Evolutionary conservation across 345 rosid genomes (phyloP), one percentile per base, ranked within the genome.

Genomic region (Eucalyptus guilfoylei): DNA sequence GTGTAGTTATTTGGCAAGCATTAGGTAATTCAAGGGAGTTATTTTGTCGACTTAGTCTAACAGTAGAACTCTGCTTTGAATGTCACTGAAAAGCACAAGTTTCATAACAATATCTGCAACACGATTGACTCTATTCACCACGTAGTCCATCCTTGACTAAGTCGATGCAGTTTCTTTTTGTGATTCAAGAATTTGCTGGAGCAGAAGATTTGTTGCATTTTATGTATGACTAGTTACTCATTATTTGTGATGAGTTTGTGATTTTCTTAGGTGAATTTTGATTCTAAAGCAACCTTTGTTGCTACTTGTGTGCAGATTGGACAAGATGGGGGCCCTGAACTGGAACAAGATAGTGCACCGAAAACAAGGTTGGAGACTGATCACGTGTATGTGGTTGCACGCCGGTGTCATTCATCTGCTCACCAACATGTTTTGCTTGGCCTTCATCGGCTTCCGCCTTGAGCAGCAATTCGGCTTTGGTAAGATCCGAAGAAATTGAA

Each of bases 391-490:
- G 90, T 97, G 99, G 99, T 91, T 97, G 91, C 99, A 97, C 40
- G 99, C 99, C 0, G 99, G 99, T 17, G 94, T 97, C 92, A 91
- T 97, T 87, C 99, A 97, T 94, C 94, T 97, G 87, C 94, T 96
- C 81, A 93, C 95, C 42, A 98, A 96, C 90, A 95, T 98, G 98
- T 89, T 96, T 92, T 96, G 98, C 93, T 90, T 96, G 93, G 89
- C 96, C 91, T 95, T 97, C 80, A 92, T 97, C 23, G 99, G 99
- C 85, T 95, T 96, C 90, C 96, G 98, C 86, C 99, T 97, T 88
- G 99, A 98, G 87, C 98, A 98, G 87, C 98, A 97, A 64, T 97
- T 98, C 91, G 98, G 99, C 87, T 98, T 97, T 89, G 92, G 99
- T 98, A 96, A 49, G 85, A 54, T 87, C 6, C 12, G 11, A 19